Base-by-base conservation (phyloP, 805 yeast genomes). In the Candida ulmi region DNA sequence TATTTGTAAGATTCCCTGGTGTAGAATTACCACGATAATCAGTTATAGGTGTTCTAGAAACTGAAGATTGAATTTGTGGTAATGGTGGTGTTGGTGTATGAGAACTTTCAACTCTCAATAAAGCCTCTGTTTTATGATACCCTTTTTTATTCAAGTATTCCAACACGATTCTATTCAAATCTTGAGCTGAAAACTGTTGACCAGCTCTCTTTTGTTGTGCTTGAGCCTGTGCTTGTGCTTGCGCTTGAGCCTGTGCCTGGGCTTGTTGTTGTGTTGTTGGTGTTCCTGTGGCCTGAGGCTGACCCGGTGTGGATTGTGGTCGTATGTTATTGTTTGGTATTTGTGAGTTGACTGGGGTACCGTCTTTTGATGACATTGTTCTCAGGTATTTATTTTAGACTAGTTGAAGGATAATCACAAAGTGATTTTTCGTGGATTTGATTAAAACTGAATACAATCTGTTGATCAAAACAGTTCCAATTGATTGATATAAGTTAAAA, bases 121-220 rank as follows among this genome's bases (percentile, higher is more conserved):
- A 86, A 3, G 96, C 88, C 60, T 93, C 99, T 0, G 99, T 91
- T 50, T 83, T 79, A 50, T 85, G 90, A 56, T 88, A 93, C 3
- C 99, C 99, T 60, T 90, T 88, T 55, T 93, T 91, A 59, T 81
- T 84, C 49, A 93, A 71, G 53, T 91, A 93, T 52, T 93, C 99
- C 53, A 93, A 69, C 26, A 93, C 98, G 55, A 93, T 87, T 46
- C 93, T 70, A 60, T 90, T 91, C 57, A 93, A 71, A 59, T 93
- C 98, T 5, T 91, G 88, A 36, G 86, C 88, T 0, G 95, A 80
- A 44, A 79, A 77, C 47, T 72, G 77, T 7, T 58, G 61, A 11
- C 50, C 47, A 3, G 41, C 44, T 24, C 50, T 50, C 30, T 54
- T 50, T 26, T 51, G 55, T 33, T 47, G 53, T 13, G 41, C 42